Conservation (phyloP, 2,329 filamentous ascomycete genomes). For the Aspergillus clavatus region DNA sequence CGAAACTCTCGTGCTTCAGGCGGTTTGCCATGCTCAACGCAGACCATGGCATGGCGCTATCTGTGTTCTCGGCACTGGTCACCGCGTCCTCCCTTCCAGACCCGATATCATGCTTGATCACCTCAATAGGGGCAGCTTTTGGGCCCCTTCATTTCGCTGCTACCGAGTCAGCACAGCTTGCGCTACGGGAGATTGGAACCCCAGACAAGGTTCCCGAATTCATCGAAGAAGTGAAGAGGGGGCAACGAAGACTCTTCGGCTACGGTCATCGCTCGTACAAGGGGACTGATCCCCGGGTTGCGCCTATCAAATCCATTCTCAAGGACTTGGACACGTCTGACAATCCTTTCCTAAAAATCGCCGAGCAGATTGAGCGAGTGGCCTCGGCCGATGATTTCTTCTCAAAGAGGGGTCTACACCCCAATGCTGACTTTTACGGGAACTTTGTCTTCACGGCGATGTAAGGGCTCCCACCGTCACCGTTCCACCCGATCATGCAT, state of each 20-base stretch:
- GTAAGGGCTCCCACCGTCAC: slow-evolving; percentile 22
- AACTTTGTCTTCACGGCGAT: slow-evolving; percentile 42
- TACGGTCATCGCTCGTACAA: slow-evolving; percentile 33
- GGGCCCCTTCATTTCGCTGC: slow-evolving; percentile 58
- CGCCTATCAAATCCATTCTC: slow-evolving; percentile 22
- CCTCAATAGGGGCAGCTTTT: slow-evolving; percentile 51
- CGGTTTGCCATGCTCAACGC: slow-evolving; percentile 53
- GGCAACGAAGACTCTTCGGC: slow-evolving; percentile 26
- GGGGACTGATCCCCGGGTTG: slow-evolving; percentile 25
- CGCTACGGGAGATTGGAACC: slow-evolving; percentile 18
- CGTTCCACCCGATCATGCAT: background rate
- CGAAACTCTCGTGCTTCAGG: slow-evolving; percentile 46
- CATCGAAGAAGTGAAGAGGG: slow-evolving; percentile 25
- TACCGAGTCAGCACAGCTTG: slow-evolving; percentile 52
- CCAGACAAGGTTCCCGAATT: slow-evolving; percentile 26
- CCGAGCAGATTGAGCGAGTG: slow-evolving; percentile 23
- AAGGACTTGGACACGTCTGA: slow-evolving; percentile 14
- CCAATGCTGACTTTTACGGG: slow-evolving; percentile 45
- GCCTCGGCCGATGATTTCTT: slow-evolving; percentile 28
- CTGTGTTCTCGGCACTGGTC: slow-evolving; percentile 53
- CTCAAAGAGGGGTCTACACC: slow-evolving; percentile 30
- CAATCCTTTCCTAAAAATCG: slow-evolving; percentile 20
- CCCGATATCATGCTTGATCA: slow-evolving; percentile 50
- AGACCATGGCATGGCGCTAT: slow-evolving; percentile 57
- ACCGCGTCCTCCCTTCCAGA: slow-evolving; percentile 55